phyloP scores from a whole-genome alignment of 495 filamentous ascomycete species.

The Aspergillus panamensis region DNA sequence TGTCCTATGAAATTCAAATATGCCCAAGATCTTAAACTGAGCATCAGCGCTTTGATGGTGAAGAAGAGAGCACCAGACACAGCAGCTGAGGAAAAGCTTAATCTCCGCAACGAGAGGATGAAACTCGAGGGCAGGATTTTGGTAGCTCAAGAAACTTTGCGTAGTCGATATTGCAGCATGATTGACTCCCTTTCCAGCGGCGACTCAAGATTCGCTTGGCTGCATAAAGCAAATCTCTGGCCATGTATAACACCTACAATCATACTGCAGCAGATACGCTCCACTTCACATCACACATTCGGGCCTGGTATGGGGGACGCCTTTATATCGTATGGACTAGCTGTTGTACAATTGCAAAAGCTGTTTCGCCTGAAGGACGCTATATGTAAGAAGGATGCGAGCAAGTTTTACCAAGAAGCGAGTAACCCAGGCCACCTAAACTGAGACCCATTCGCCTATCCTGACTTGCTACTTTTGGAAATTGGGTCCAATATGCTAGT shows the following conservation, averaged over 20 bases:
- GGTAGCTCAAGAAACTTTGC: background rate
- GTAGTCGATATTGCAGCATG: background rate
- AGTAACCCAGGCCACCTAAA: slow-evolving; percentile 51
- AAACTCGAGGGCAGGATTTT: background rate
- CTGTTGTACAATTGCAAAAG: slow-evolving; percentile 3
- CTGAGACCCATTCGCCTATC: slow-evolving; percentile 47
- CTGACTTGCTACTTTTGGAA: slow-evolving; percentile 61
- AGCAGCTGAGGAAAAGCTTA: background rate
- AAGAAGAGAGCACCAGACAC: background rate
- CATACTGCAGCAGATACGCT: slow-evolving; percentile 6
- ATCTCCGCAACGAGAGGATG: background rate
- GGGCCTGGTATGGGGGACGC: background rate
- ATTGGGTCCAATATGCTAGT: slow-evolving; percentile 62
- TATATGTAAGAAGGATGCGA: slow-evolving; percentile 20
- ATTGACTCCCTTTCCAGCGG: background rate
- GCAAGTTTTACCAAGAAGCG: slow-evolving; percentile 45
- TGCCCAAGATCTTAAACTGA: background rate
- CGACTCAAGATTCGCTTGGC: background rate
- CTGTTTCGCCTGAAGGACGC: slow-evolving; percentile 39
- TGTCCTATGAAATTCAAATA: slow-evolving; percentile 8
- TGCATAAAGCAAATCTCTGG: slow-evolving; percentile 5
- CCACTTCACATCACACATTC: background rate
- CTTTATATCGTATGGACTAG: slow-evolving; percentile 2
- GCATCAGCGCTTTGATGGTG: slow-evolving; percentile 1
- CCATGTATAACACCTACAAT: slow-evolving; percentile 2